These are phyloP conservation scores for Pinus albicaulis DNA, from an alignment of 75 land plant genomes.

Conservation along the genomic window DNA sequence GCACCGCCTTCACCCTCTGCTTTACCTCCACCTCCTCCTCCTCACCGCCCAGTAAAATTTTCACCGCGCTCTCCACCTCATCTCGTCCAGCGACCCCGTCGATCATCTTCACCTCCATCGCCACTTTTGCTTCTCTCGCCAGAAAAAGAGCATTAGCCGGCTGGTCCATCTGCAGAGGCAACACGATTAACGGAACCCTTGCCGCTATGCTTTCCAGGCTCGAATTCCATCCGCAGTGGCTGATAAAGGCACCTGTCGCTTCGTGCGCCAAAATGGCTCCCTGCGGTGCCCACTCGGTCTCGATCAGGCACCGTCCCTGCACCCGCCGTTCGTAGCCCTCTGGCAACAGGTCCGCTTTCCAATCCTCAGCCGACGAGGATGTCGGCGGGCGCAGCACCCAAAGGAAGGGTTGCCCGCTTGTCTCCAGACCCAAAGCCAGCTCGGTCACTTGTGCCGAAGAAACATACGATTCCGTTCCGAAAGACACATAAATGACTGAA, in stretches of 20 bases:
- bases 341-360: neutral
- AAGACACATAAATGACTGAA: constrained; percentile 48
- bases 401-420: constrained; percentile 34
- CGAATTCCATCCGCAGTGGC: constrained; percentile 14
- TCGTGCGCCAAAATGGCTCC: neutral
- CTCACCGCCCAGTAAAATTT: no score
- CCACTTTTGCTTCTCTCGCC: neutral
- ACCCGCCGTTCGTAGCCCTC: constrained; percentile 8
- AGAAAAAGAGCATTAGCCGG: neutral
- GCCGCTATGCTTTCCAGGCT: neutral
- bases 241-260: neutral
- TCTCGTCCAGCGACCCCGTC: neutral
- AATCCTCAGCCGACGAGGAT: neutral
- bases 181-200: neutral
- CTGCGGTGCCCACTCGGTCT: constrained; percentile 8
- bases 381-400: constrained; percentile 23
- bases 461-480: constrained; percentile 33
- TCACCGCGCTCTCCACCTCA: neutral
- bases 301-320: neutral
- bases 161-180: neutral
- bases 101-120: neutral
- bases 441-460: constrained; percentile 33
- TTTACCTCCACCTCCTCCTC: no score
- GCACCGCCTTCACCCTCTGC: no score
- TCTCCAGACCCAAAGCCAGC: constrained; percentile 40